Conservation (phyloP, 1,284 basidiomycete species). For the Irpex sp. region DNA sequence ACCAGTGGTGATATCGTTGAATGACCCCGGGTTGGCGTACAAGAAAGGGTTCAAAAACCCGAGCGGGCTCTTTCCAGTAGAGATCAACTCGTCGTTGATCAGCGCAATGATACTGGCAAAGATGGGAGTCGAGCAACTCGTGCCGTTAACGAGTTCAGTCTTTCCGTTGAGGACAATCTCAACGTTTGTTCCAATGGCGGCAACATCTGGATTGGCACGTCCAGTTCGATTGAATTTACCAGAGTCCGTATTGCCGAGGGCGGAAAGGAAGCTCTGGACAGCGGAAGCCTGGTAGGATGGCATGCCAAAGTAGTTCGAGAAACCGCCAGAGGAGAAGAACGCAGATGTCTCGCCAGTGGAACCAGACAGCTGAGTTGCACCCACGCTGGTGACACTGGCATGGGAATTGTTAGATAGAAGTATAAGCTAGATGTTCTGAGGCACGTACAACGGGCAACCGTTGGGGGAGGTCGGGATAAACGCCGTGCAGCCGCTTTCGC, state of each 20-base stretch:
- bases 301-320: slow-evolving; percentile 9
- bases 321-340: slow-evolving; percentile 7
- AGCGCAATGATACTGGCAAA: slow-evolving; percentile 53
- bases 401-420: slow-evolving; percentile 2
- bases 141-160: slow-evolving; percentile 40
- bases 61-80: slow-evolving; percentile 37
- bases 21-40: slow-evolving; percentile 30
- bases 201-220: slow-evolving; percentile 26
- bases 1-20: slow-evolving; percentile 19
- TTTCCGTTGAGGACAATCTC: slow-evolving; percentile 14
- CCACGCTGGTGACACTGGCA: slow-evolving; percentile 9
- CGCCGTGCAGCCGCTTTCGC: slow-evolving; percentile 34
- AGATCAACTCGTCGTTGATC: slow-evolving; percentile 54
- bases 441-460: slow-evolving; percentile 34
- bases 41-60: slow-evolving; percentile 62
- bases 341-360: slow-evolving; percentile 1
- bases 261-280: slow-evolving; percentile 3
- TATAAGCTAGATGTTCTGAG: no score
- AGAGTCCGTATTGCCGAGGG: slow-evolving; percentile 2
- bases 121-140: slow-evolving; percentile 27
- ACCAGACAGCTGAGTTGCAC: background rate
- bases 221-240: slow-evolving; percentile 5
- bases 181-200: slow-evolving; percentile 21
- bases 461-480: slow-evolving; percentile 73
- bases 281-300: slow-evolving; percentile 3